Percentiles rank a stretch among this genome's conserved stretches.
These are phyloP conservation scores for Petasospora rhodanensis DNA, from an alignment of 1,139 yeast species.

Conservation along the genomic window DNA sequence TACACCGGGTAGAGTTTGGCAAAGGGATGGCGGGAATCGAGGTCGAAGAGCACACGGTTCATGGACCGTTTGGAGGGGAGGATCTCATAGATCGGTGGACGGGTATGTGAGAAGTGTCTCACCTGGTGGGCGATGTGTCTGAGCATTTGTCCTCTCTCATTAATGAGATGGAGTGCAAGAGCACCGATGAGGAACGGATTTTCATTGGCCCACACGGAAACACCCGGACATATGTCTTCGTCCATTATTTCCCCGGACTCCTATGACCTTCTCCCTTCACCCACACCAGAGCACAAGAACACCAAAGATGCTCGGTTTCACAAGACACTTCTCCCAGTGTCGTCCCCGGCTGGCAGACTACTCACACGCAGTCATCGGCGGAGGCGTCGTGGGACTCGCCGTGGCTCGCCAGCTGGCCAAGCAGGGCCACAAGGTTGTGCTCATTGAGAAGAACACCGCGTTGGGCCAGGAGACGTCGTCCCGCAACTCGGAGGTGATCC, in stretches of 20 bases:
- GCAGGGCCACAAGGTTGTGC: conserved; percentile 45
- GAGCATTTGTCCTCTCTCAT: too few species aligned
- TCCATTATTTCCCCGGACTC: conserved; percentile 9
- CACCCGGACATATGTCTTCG: too few species aligned
- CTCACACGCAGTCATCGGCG: conserved; percentile 81
- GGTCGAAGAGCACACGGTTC: conserved; percentile 59
- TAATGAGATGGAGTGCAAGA: too few species aligned
- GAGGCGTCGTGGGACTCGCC: conserved; percentile 84
- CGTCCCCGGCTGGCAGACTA: conserved; percentile 40
- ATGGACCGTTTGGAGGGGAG: conserved; percentile 56
- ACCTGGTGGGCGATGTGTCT: neutral
- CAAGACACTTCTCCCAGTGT: conserved; percentile 6
- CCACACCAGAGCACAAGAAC: neutral
- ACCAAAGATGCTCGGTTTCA: conserved; percentile 4
- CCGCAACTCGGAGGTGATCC: conserved; percentile 87
- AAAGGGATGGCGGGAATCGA: conserved; percentile 54
- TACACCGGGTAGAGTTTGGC: conserved; percentile 50
- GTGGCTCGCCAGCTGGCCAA: conserved; percentile 67
- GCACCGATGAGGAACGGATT: too few species aligned
- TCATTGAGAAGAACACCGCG: conserved; percentile 62
- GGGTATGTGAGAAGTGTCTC: conserved; percentile 11
- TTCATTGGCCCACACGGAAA: too few species aligned
- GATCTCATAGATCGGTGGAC: conserved; percentile 45
- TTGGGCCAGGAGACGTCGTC: conserved; percentile 81
- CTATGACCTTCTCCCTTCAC: neutral